Evolutionary conservation across 169 alveolate species (phyloP).

Genomic region (Cryptosporidium canis): DNA sequence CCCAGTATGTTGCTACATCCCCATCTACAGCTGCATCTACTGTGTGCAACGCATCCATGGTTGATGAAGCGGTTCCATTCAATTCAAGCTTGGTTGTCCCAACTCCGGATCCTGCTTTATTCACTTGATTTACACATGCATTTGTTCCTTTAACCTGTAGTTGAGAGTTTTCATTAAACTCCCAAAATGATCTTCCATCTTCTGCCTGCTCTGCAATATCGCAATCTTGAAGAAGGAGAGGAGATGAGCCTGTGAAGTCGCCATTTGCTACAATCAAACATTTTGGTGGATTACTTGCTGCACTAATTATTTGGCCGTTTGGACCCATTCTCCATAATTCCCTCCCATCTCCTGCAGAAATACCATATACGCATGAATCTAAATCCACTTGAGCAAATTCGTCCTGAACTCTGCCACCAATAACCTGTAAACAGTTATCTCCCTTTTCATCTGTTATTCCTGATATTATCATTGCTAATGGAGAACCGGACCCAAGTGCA

Average conservation of each 20-base stretch:
- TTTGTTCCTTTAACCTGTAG: constrained; percentile 86
- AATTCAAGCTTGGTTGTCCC: constrained; percentile 84
- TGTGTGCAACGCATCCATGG: constrained; percentile 77
- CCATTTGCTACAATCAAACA: constrained; percentile 78
- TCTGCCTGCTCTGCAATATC: constrained; percentile 77
- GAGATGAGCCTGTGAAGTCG: constrained; percentile 74
- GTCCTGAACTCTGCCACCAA: constrained; percentile 56
- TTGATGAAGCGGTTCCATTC: constrained; percentile 79
- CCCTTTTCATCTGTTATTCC: constrained; percentile 88
- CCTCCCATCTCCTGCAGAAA: constrained; percentile 70
- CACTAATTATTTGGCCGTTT: constrained; percentile 76
- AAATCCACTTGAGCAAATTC: constrained; percentile 60
- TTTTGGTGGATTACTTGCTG: constrained; percentile 78
- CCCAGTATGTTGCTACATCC: constrained; percentile 86
- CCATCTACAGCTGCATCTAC: constrained; percentile 87
- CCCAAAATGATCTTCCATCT: constrained; percentile 84
- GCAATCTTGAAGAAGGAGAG: constrained; percentile 74
- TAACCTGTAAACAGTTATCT: constrained; percentile 87
- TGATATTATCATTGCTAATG: constrained; percentile 84
- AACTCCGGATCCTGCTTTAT: constrained; percentile 86
- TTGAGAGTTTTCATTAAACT: constrained; percentile 87
- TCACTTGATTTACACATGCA: constrained; percentile 87
- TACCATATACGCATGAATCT: constrained; percentile 66
- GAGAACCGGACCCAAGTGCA: constrained; percentile 88
- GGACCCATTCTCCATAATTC: constrained; percentile 76